These are phyloP conservation scores for Pontederia paniculata DNA, from an alignment of 176 grass and related monocot genomes.

Conservation along the genomic window DNA sequence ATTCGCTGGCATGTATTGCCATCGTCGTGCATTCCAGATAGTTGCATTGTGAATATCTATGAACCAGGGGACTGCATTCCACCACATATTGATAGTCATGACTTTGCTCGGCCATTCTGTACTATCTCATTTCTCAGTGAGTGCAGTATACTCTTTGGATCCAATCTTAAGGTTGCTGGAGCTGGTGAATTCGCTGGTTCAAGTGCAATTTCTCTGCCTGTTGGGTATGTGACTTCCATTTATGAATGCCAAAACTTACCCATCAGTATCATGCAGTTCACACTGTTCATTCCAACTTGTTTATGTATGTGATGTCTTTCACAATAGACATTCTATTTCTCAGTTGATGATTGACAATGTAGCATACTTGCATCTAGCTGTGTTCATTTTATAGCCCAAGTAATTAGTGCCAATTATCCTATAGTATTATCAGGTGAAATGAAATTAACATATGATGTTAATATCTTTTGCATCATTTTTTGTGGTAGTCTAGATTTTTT, in stretches of 20 bases:
- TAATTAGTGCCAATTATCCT: too few species aligned
- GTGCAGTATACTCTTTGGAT: constrained; percentile 62
- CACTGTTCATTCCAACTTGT: too few species aligned
- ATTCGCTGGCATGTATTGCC: constrained; percentile 64
- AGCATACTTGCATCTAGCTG: too few species aligned
- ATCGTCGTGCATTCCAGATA: constrained; percentile 53
- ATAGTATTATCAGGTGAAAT: too few species aligned
- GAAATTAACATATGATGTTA: too few species aligned
- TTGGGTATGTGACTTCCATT: constrained; percentile 38
- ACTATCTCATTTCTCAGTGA: constrained; percentile 86
- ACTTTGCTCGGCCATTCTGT: constrained; percentile 78
- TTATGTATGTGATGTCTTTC: too few species aligned
- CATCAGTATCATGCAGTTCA: too few species aligned
- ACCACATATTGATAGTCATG: constrained; percentile 85
- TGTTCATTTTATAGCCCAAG: too few species aligned
- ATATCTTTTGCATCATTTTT: too few species aligned
- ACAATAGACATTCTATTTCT: too few species aligned
- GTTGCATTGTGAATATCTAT: constrained; percentile 84
- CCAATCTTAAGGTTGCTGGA: constrained; percentile 35
- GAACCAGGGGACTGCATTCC: constrained; percentile 82
- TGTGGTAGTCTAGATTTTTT: neutral
- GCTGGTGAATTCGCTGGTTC: constrained; percentile 54
- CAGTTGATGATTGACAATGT: too few species aligned
- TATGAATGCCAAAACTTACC: too few species aligned
- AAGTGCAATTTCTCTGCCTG: constrained; percentile 39